Conservation (phyloP, 371 early-diverging fungal species). For the Basidiobolus meristosporus region DNA sequence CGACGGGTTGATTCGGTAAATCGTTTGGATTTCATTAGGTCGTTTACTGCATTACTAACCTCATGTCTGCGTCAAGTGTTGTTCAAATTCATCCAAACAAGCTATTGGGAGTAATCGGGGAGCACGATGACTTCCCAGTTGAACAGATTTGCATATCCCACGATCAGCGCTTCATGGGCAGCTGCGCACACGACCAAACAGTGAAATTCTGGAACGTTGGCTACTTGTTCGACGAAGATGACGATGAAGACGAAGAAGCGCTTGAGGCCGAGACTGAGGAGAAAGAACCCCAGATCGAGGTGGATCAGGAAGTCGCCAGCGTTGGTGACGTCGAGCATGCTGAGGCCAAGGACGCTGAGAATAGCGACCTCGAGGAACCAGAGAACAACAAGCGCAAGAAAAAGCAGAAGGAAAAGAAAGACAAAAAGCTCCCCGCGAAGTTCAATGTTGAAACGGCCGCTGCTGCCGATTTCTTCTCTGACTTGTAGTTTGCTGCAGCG, state of each 20-base stretch:
- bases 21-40: neutral
- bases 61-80: slow-evolving; percentile 18
- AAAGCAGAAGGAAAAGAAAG: too few relatives aligned
- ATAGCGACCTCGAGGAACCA: too few relatives aligned
- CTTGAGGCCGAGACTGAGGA: slow-evolving; percentile 6
- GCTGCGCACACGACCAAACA: slow-evolving; percentile 64
- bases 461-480: too few relatives aligned
- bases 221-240: slow-evolving; percentile 16
- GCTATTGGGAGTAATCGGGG: slow-evolving; percentile 69
- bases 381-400: too few relatives aligned
- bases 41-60: slow-evolving; percentile 8
- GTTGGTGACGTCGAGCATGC: slow-evolving; percentile 3
- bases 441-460: too few relatives aligned
- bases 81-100: slow-evolving; percentile 71
- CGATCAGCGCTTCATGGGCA: slow-evolving; percentile 46
- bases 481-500: too few relatives aligned
- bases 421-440: too few relatives aligned
- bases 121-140: slow-evolving; percentile 70
- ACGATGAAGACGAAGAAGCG: slow-evolving; percentile 15
- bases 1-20: slow-evolving; percentile 66
- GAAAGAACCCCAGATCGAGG: slow-evolving; percentile 4
- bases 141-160: slow-evolving; percentile 46
- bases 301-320: slow-evolving; percentile 5
- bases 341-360: too few relatives aligned
- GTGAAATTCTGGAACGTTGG: slow-evolving; percentile 72